Evolutionary conservation across 805 yeast genomes (phyloP).

Genomic region (Zygoascus biomembranicola): DNA sequence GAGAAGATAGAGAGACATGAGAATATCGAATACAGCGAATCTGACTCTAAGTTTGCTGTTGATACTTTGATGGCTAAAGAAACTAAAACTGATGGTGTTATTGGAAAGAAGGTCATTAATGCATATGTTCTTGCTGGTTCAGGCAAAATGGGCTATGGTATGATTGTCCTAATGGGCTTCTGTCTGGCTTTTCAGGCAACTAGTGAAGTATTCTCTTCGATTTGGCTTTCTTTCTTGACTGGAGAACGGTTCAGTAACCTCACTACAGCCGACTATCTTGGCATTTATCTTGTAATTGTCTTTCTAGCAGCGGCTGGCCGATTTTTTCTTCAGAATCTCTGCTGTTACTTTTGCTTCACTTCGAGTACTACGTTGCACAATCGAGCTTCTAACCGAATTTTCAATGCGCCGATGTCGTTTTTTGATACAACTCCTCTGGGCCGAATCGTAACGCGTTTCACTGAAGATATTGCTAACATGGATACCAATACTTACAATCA

Average conservation of each 20-base stretch:
- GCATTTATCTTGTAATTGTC: constrained; percentile 38
- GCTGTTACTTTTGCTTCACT: constrained; percentile 37
- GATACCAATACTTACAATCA: constrained; percentile 50
- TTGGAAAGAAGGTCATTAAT: constrained; percentile 36
- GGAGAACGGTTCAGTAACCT: constrained; percentile 36
- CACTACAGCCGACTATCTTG: constrained; percentile 45
- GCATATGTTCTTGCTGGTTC: constrained; percentile 49
- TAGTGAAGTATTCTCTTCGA: constrained; percentile 50
- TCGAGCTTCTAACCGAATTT: constrained; percentile 43
- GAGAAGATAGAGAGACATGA: constrained; percentile 10
- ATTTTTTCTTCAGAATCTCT: constrained; percentile 28
- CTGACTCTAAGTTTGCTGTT: constrained; percentile 4
- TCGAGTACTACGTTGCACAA: constrained; percentile 52
- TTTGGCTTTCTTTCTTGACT: constrained; percentile 72
- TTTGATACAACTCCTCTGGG: constrained; percentile 79
- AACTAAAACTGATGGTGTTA: constrained; percentile 11
- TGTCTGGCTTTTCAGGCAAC: constrained; percentile 36
- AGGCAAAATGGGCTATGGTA: constrained; percentile 33
- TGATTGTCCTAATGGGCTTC: constrained; percentile 27
- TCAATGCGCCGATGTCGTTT: constrained; percentile 68
- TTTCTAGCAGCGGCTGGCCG: constrained; percentile 41
- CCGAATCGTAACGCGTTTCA: constrained; percentile 66
- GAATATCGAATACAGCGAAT: constrained; percentile 12
- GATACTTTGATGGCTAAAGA: constrained; percentile 10
- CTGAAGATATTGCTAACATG: constrained; percentile 69